Percentiles rank a stretch among this genome's conserved stretches.
Evolutionary conservation across 1,139 yeast species (phyloP).

Genomic region (Debaryomycetaceae sp.): DNA sequence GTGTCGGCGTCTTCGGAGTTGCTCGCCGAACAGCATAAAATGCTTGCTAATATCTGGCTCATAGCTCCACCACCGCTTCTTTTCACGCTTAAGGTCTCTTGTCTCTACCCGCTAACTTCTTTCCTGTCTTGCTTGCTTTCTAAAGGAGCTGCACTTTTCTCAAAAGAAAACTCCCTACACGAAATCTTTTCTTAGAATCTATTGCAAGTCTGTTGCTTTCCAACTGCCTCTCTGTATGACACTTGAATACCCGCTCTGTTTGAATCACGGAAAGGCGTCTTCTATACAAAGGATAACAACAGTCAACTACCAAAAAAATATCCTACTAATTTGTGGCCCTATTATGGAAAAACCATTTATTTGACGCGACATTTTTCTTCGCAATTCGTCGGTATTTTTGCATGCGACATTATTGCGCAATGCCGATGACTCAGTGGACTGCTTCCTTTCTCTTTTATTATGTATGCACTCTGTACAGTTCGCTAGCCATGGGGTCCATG

Average conservation of each 20-base stretch:
- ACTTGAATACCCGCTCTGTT: neutral
- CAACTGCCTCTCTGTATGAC: neutral
- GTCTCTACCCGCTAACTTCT: neutral
- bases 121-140: neutral
- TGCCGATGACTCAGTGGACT: neutral
- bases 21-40: constrained; percentile 41
- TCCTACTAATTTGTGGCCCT: neutral
- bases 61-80: constrained; percentile 7
- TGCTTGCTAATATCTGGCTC: constrained; percentile 28
- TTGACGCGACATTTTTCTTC: neutral
- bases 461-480: too few relatives aligned
- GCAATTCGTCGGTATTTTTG: too few relatives aligned
- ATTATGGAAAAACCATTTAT: neutral
- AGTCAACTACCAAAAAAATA: neutral
- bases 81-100: neutral
- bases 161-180: neutral
- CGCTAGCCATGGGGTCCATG: too few relatives aligned
- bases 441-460: neutral
- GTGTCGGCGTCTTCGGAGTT: constrained; percentile 35
- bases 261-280: neutral
- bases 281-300: neutral
- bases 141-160: neutral
- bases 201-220: neutral
- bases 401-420: neutral
- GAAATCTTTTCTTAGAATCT: neutral